Conservation (phyloP, 2,329 filamentous ascomycete species). For the Orbilia ellipsospora region DNA sequence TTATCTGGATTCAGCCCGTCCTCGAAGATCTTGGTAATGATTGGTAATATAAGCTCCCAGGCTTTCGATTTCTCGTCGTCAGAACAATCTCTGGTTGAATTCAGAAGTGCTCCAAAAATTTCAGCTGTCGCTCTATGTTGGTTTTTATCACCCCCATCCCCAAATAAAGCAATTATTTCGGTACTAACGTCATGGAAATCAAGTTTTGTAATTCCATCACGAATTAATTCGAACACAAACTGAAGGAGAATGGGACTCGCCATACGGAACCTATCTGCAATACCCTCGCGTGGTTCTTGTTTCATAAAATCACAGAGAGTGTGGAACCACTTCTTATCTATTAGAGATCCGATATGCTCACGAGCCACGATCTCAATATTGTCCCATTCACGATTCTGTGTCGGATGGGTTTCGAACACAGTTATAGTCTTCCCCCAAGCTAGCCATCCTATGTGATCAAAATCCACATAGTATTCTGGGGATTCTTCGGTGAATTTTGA, state of each 20-base stretch:
- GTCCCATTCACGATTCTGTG: conserved; percentile 77
- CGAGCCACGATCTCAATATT: conserved; percentile 79
- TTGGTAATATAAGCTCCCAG: conserved; percentile 91
- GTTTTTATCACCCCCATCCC: conserved; percentile 95
- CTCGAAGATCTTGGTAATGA: conserved; percentile 85
- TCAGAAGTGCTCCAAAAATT: conserved; percentile 86
- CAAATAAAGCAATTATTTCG: conserved; percentile 80
- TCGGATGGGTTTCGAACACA: conserved; percentile 78
- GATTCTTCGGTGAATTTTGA: conserved; percentile 79
- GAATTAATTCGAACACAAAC: conserved; percentile 89
- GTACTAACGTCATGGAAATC: conserved; percentile 90
- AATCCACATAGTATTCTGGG: conserved; percentile 88
- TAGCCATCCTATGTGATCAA: conserved; percentile 93
- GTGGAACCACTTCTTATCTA: conserved; percentile 86
- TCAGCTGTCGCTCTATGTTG: conserved; percentile 96
- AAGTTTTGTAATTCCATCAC: conserved; percentile 78
- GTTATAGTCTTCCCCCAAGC: conserved; percentile 92
- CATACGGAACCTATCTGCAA: conserved; percentile 88
- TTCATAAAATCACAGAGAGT: conserved; percentile 93
- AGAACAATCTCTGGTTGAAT: conserved; percentile 75
- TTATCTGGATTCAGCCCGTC: conserved; percentile 96
- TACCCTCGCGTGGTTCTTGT: conserved; percentile 87
- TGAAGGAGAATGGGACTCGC: conserved; percentile 86
- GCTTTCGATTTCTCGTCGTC: conserved; percentile 79
- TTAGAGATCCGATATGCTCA: conserved; percentile 79